phyloP scores from a whole-genome alignment of 345 rosid species.

The Passiflora organensis region DNA sequence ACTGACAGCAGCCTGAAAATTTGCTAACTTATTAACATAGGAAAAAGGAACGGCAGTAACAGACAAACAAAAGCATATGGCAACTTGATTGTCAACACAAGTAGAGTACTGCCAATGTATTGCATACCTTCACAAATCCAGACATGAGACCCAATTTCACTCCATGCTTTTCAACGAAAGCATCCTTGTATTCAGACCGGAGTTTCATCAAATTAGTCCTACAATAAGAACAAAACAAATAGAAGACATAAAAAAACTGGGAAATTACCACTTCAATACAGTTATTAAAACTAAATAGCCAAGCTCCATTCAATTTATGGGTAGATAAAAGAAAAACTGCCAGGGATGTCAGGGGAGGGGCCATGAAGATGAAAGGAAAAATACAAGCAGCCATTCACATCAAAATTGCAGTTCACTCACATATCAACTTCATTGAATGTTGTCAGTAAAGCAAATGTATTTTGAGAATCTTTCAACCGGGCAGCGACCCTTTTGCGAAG shows the following conservation, averaged over 20 bases:
- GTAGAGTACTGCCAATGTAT: background rate
- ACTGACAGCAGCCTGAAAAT: constrained; percentile 83
- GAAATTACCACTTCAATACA: background rate
- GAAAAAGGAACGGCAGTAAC: background rate
- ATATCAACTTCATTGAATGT: constrained; percentile 99
- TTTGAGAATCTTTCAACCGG: constrained; percentile 94
- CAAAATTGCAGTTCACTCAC: constrained; percentile 37
- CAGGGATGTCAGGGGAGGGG: no score
- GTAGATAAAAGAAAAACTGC: no score
- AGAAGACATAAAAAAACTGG: background rate
- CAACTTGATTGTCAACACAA: background rate
- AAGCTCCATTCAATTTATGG: background rate
- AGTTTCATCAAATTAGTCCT: constrained; percentile 99
- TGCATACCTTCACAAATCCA: constrained; percentile 77
- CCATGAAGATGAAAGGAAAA: no score
- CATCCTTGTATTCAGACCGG: constrained; percentile 94
- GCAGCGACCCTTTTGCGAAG: constrained; percentile 91
- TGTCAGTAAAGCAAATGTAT: constrained; percentile 91
- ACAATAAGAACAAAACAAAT: constrained; percentile 12
- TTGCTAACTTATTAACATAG: constrained; percentile 3
- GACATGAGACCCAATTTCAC: constrained; percentile 98
- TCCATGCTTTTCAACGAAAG: constrained; percentile 91
- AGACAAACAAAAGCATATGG: background rate
- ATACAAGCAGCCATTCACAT: no score
- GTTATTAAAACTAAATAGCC: background rate